These are phyloP conservation scores for Exophiala oligosperma DNA, from an alignment of 2,329 filamentous ascomycete genomes.

Conservation along the genomic window DNA sequence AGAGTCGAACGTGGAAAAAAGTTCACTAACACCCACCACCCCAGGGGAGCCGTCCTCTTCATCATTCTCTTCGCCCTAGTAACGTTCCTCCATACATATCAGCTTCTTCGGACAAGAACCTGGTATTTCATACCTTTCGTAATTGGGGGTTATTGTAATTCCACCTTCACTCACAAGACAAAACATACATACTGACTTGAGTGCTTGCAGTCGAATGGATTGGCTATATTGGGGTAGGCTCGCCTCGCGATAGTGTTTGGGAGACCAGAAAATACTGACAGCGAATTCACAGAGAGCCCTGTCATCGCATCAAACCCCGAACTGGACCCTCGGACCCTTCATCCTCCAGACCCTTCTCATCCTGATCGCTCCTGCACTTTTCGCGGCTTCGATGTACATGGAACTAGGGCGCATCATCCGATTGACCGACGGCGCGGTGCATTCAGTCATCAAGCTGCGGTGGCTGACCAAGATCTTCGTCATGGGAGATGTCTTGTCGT, in stretches of 20 bases:
- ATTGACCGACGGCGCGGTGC: conserved; percentile 29
- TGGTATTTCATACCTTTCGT: conserved; percentile 46
- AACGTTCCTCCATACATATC: conserved; percentile 30
- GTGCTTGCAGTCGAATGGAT: conserved; percentile 36
- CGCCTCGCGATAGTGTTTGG: background rate
- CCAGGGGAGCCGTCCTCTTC: conserved; percentile 38
- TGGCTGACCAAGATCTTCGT: conserved; percentile 44
- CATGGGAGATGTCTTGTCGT: conserved; percentile 44
- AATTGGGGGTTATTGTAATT: conserved; percentile 31
- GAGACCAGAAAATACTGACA: background rate
- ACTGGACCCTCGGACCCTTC: conserved; percentile 15
- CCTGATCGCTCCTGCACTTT: conserved; percentile 45
- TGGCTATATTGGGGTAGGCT: conserved; percentile 34
- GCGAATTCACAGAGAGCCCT: conserved; percentile 24
- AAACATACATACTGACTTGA: too few species aligned
- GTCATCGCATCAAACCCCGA: conserved; percentile 22
- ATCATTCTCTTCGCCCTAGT: conserved; percentile 35
- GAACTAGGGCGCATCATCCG: conserved; percentile 48
- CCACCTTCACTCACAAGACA: background rate
- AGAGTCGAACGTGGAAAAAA: too few species aligned
- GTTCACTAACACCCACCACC: conserved; percentile 13
- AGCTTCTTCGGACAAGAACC: conserved; percentile 38
- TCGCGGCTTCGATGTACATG: conserved; percentile 52
- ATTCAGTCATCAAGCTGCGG: conserved; percentile 39
- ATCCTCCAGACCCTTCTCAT: conserved; percentile 44